A percentile compares a stretch with the other conserved stretches of the same genome.
Evolutionary conservation across 176 grass and related monocot genomes (phyloP).

Genomic region (Musa schizocarpa): DNA sequence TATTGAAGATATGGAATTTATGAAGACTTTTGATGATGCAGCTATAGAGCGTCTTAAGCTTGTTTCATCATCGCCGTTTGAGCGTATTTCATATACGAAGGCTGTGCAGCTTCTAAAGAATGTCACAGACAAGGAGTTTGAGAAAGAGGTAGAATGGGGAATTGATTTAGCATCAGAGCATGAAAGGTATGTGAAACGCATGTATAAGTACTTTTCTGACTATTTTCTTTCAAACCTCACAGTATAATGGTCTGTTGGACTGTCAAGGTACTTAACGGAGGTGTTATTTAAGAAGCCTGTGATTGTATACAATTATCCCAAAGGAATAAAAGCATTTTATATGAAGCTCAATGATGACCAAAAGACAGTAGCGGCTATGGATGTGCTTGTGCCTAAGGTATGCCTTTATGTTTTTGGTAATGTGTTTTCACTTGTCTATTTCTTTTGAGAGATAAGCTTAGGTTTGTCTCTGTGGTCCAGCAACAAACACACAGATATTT

Average conservation of each 20-base stretch:
- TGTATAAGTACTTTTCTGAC: constrained; percentile 2
- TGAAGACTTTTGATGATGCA: constrained; percentile 69
- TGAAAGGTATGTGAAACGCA: constrained; percentile 46
- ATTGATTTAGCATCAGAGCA: constrained; percentile 97
- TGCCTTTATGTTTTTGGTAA: neutral
- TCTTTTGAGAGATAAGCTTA: too few relatives aligned
- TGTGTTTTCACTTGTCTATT: too few relatives aligned
- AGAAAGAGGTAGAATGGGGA: constrained; percentile 91
- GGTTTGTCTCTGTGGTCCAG: too few relatives aligned
- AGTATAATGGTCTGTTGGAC: constrained; percentile 11
- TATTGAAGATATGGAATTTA: constrained; percentile 88
- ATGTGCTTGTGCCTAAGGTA: constrained; percentile 99
- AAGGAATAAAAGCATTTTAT: constrained; percentile 94
- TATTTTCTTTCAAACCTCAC: neutral
- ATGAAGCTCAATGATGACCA: constrained; percentile 87
- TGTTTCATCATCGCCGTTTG: constrained; percentile 68
- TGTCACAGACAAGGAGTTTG: constrained; percentile 68
- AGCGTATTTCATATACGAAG: constrained; percentile 68
- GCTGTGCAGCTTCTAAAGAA: constrained; percentile 67
- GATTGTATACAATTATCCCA: constrained; percentile 97
- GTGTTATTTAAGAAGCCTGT: constrained; percentile 96
- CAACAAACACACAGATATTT: neutral
- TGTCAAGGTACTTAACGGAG: constrained; percentile 80
- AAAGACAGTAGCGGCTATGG: constrained; percentile 95
- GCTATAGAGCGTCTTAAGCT: constrained; percentile 76